These are phyloP conservation scores for Aspergillus egyptiacus DNA, from an alignment of 495 filamentous ascomycete species.

Conservation along the genomic window DNA sequence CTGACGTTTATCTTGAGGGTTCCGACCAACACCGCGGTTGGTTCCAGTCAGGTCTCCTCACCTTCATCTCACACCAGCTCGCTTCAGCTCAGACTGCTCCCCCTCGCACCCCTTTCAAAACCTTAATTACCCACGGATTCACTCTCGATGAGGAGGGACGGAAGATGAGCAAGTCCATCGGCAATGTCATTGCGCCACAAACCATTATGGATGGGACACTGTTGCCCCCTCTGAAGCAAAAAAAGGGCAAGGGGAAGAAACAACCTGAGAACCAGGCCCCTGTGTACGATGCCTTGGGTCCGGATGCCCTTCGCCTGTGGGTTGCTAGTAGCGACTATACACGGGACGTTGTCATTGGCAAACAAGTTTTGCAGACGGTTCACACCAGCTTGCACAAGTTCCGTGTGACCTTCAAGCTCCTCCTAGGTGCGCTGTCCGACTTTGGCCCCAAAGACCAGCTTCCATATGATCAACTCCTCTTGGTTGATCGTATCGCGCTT, in stretches of 20 bases:
- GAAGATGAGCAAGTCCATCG: conserved; percentile 98
- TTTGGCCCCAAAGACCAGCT: conserved; percentile 39
- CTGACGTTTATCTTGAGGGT: conserved; percentile 90
- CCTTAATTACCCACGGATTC: conserved; percentile 91
- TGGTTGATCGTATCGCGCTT: conserved; percentile 70
- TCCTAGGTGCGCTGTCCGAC: conserved; percentile 71
- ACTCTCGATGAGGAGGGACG: conserved; percentile 80
- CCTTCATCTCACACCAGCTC: conserved; percentile 60
- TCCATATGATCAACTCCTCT: conserved; percentile 39
- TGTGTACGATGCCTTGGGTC: conserved; percentile 56
- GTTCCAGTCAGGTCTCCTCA: conserved; percentile 99
- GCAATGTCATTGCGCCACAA: conserved; percentile 77
- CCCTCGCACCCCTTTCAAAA: conserved; percentile 64
- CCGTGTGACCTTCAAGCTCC: conserved; percentile 78
- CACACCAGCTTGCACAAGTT: conserved; percentile 76
- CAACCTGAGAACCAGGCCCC: conserved; percentile 41
- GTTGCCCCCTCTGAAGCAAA: conserved; percentile 51
- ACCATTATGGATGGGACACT: conserved; percentile 79
- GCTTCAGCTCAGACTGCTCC: conserved; percentile 32
- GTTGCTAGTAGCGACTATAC: conserved; percentile 88
- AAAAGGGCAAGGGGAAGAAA: conserved; percentile 49
- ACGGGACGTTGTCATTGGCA: conserved; percentile 71
- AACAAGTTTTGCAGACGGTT: conserved; percentile 64
- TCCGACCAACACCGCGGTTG: conserved; percentile 94
- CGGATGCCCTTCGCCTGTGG: conserved; percentile 90